phyloP scores from a whole-genome alignment of 768 basidiomycete genomes.

The Tylopilus vinaceipallidus region DNA sequence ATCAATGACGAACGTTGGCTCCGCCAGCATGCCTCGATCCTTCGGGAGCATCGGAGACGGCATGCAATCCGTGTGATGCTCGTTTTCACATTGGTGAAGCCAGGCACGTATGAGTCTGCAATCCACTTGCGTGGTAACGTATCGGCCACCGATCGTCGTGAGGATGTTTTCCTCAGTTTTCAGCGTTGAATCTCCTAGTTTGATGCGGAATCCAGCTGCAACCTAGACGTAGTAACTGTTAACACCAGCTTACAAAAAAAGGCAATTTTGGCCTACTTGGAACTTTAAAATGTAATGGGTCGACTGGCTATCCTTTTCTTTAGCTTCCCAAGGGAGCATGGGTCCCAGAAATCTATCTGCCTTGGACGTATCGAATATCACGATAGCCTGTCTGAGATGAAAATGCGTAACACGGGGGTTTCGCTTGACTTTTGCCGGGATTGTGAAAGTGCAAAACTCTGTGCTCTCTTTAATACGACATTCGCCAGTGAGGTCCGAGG shows the following conservation, averaged over 20 bases:
- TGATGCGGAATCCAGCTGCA: neutral
- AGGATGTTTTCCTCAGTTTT: constrained; percentile 1
- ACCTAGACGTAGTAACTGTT: constrained; percentile 4
- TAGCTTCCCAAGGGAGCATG: constrained; percentile 9
- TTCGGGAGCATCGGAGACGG: neutral
- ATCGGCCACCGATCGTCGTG: constrained; percentile 8
- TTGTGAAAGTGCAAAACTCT: constrained; percentile 6
- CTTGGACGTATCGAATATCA: constrained; percentile 1
- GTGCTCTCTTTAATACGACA: neutral
- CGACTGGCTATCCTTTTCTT: neutral
- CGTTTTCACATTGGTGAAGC: constrained; percentile 13
- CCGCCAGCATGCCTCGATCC: neutral
- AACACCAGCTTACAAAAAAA: neutral
- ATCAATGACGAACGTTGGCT: constrained; percentile 13
- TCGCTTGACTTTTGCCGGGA: neutral
- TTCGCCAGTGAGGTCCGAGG: constrained; percentile 3
- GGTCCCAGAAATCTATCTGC: neutral
- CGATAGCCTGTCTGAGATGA: constrained; percentile 11
- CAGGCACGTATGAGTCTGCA: constrained; percentile 5
- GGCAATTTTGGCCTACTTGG: neutral
- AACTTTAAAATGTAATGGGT: constrained; percentile 8
- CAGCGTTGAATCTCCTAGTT: neutral
- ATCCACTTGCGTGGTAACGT: constrained; percentile 1
- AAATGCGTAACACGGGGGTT: constrained; percentile 11
- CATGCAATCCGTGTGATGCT: constrained; percentile 7